Conservation (phyloP, 1,284 basidiomycete species). For the Neonothopanus nambi region DNA sequence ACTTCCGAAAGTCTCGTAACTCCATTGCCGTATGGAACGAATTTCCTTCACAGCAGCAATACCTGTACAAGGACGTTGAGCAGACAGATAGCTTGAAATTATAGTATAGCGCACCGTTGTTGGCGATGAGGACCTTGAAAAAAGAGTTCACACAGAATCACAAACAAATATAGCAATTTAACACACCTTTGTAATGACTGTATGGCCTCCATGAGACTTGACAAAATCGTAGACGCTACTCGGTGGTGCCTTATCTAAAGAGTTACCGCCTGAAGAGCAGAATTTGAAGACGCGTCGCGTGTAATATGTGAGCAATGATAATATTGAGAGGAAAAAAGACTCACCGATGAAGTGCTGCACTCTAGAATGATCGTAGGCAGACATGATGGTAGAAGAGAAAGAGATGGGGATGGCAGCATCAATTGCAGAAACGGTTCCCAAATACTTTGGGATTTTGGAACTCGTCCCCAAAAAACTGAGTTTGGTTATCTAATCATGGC, state of each 20-base stretch:
- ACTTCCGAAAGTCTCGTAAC: conserved; percentile 97
- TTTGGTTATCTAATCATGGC: no score
- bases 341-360: conserved; percentile 86
- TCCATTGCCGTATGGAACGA: conserved; percentile 98
- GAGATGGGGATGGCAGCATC: conserved; percentile 1
- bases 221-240: conserved; percentile 92
- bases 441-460: no score
- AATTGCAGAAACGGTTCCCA: no score
- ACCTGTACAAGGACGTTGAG: conserved; percentile 47
- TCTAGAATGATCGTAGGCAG: conserved; percentile 73
- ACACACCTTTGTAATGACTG: conserved; percentile 95
- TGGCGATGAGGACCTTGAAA: conserved; percentile 88
- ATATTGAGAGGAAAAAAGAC: conserved; percentile 17
- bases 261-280: conserved; percentile 78
- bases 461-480: no score
- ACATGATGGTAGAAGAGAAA: conserved; percentile 44
- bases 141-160: background rate
- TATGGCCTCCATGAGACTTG: conserved; percentile 90
- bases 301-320: conserved; percentile 14
- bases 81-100: conserved; percentile 18
- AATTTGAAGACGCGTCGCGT: conserved; percentile 16
- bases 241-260: conserved; percentile 80
- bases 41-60: conserved; percentile 99
- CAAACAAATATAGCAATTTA: background rate
- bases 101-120: conserved; percentile 73